Base-by-base conservation (phyloP, 2,329 filamentous ascomycete species). In the Calonectria pseudoturangicola region DNA sequence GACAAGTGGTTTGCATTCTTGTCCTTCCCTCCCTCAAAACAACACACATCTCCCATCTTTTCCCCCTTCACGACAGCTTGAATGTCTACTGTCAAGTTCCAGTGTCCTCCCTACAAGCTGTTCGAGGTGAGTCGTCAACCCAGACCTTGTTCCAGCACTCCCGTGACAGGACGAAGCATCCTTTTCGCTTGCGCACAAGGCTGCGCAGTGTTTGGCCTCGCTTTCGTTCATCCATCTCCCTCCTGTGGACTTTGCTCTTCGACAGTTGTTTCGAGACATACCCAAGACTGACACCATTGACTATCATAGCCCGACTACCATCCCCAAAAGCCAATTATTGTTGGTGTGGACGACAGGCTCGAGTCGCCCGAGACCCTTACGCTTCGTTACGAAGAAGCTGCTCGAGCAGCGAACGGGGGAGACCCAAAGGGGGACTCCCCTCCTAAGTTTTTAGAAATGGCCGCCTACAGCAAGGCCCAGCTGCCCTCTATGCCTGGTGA, bases 401-500 rank as follows among this genome's bases (percentile, higher is more conserved):
- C 87, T 51, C 86, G 85, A 75, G 86, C 86, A 84, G 87, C 84
- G 76, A 88, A 86, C 86, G 88, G 88, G 80, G 87, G 87, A 83
- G 87, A 86, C 84, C 86, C 86, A 83, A 85, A 84, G 80, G 86
- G 87, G 88, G 91, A 88, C 85, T 91, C 87, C 86, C 88, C 89
- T 82, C 87, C 82, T 74, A 79, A 78, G 76, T 74, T 83, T 60
- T 79, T 83, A 30, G 80, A 84, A 18, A 86, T 86, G 85, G 84
- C 84, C 58, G 79, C 85, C 84, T 93, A 93, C 86, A 96, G 95
- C 89, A 98, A 97, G 86, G 86, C 91, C 72, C 92, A 93, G 84
- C 89, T 92, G 85, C 89, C 93, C 84, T 93, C 93, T 84, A 90
- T 96, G 87, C 93, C 96, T 86, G 94, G 95, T 97, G 88, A 87